Evolutionary conservation across 441 rosid genomes (phyloP).

Genomic region (Syzygium malaccense): DNA sequence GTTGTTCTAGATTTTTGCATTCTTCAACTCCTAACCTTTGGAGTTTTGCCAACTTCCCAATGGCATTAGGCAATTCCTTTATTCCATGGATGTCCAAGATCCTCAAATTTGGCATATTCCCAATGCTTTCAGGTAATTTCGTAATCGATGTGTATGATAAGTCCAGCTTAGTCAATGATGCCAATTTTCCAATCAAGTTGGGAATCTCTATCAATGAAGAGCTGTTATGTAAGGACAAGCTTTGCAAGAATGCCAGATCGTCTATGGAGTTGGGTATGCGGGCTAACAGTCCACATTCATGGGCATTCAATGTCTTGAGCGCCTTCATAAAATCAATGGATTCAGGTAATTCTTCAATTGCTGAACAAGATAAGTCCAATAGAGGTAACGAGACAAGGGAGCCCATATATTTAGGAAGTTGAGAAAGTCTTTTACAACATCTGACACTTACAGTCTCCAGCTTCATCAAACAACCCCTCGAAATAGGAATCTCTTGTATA

Average conservation of each 20-base stretch:
- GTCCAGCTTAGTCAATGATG: neutral
- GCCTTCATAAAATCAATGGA: too few species aligned
- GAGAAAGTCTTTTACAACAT: neutral
- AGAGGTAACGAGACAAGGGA: neutral
- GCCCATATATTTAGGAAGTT: neutral
- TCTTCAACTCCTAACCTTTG: accelerated
- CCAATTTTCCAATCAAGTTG: neutral
- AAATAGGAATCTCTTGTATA: neutral
- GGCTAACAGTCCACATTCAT: accelerated
- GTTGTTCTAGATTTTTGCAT: too few species aligned
- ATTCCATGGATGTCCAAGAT: neutral
- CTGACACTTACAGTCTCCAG: neutral
- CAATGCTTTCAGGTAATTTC: neutral
- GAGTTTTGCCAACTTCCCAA: neutral
- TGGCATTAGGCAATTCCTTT: neutral
- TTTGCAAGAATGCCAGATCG: neutral
- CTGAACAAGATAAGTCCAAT: too few species aligned
- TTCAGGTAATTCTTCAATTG: neutral
- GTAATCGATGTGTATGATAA: neutral
- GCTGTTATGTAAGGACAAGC: neutral
- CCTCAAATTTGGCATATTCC: neutral
- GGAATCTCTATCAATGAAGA: neutral
- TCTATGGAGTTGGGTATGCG: neutral
- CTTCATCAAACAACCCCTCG: neutral
- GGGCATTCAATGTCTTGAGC: neutral